Base-by-base conservation (phyloP, 192 early-diverging fungal genomes). In the Umbelopsis ramanniana region DNA sequence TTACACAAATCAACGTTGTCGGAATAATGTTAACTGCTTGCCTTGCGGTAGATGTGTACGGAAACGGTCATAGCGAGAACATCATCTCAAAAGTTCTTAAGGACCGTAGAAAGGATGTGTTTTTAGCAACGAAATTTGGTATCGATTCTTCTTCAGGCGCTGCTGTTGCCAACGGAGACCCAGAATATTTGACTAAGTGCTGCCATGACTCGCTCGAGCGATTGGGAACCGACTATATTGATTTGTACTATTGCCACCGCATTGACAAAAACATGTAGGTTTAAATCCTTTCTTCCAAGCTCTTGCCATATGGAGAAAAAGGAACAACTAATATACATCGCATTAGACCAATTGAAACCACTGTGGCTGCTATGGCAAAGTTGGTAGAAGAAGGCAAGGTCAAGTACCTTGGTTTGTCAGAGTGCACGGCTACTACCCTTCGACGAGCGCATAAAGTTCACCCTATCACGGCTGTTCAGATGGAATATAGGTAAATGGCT, bases 181-280 rank as follows among this genome's bases (percentile, higher is more conserved):
- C 86, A 15, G 86, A 86, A 50, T 83, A 88, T 78, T 79, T 86
- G n/a, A 74, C 72, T 21, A 45, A 76, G 29, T 12, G 57, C 10
- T 73, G 53, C 24, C 67, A 60, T 11, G 26, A 69, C 2, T 72
- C 70, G 38, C 50, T 81, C 14, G 68, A 79, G 52, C 52, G 70
- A n/a, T 67, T 82, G 7, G 78, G 74, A 6, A 57, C 76, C 3
- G 77, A 82, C 54, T 29, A 40, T 9, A 84, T 91, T 53, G 87
- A 93, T 81, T 72, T 93, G 19, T 81, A 91, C 29, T 90, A 88
- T 72, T 89, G 90, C 33, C 93, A 95, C 77, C 80, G 92, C 17
- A 90, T 89, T 7, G 93, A 76, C 24, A 52, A 66, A 6, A 19
- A 50, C 5, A 19, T 21, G 48, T 50, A 50, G 15, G 48, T 4